These are phyloP conservation scores for Chenopodium album DNA, from an alignment of 148 eudicot species.

Conservation along the genomic window DNA sequence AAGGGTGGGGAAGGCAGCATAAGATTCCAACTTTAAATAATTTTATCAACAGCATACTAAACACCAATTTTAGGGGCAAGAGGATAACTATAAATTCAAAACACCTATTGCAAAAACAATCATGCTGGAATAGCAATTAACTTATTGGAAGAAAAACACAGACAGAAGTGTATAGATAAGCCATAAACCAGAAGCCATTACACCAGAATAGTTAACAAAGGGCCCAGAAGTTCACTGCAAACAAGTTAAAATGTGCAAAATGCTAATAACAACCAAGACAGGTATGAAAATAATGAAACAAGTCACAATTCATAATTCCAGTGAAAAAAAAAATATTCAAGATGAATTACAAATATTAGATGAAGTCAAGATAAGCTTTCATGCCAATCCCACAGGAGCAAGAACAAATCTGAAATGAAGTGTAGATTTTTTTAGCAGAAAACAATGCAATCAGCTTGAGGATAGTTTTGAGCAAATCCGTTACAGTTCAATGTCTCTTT, in stretches of 20 bases:
- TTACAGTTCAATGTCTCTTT: neutral
- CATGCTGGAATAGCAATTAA: neutral
- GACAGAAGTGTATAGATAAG: neutral
- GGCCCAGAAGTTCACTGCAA: neutral
- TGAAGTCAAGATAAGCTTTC: neutral
- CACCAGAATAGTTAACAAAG: neutral
- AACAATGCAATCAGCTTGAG: neutral
- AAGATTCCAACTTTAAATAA: slow-evolving; percentile 13
- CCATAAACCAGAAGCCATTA: neutral
- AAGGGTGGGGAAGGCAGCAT: neutral
- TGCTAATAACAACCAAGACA: neutral
- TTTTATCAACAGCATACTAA: neutral
- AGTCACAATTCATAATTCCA: neutral
- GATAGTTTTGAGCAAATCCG: neutral
- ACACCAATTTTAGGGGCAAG: neutral
- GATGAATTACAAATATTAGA: too few species aligned
- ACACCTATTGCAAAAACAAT: neutral
- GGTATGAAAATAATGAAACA: neutral
- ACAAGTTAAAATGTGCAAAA: neutral
- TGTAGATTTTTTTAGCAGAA: too few species aligned
- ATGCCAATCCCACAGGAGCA: neutral
- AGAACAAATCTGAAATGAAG: too few species aligned
- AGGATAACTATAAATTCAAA: neutral
- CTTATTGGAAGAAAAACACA: neutral
- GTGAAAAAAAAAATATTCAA: too few species aligned